These are phyloP conservation scores for barley (Hordeum vulgare) DNA, from an alignment of 176 grass and related monocot genomes.

Conservation along the genomic window DNA sequence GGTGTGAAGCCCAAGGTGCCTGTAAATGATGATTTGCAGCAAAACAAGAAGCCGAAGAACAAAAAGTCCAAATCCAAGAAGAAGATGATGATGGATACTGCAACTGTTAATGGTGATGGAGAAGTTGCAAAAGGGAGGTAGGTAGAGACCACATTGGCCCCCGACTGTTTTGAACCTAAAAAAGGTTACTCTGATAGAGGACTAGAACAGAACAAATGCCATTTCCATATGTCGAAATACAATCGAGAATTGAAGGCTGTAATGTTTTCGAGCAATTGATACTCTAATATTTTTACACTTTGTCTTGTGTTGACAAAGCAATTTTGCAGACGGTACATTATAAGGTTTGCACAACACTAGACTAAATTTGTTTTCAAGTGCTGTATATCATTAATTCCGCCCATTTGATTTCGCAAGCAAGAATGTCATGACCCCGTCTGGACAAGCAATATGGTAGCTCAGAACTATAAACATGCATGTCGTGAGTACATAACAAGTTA, in stretches of 20 bases:
- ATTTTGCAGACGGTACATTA: not conserved
- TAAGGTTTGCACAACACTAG: not conserved
- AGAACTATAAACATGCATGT: not conserved
- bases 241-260: not conserved
- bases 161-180: not conserved
- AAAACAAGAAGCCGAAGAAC: slow-evolving; percentile 36
- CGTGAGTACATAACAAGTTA: not conserved
- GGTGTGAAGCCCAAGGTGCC: slow-evolving; percentile 6
- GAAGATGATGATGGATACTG: not conserved
- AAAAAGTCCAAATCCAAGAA: slow-evolving; percentile 33
- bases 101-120: not conserved
- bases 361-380: not conserved
- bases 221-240: not conserved
- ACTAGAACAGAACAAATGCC: not conserved
- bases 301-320: not conserved
- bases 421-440: not conserved
- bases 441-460: not conserved
- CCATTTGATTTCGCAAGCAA: not conserved
- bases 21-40: slow-evolving; percentile 4
- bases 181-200: not conserved
- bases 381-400: not conserved
- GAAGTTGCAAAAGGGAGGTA: slow-evolving; percentile 19
- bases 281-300: slow-evolving; percentile 12
- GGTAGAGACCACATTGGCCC: not conserved
- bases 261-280: not conserved